Percentiles rank a stretch among this genome's conserved stretches.
Conservation (phyloP, 2,329 filamentous ascomycete species). For the Apiospora saccharicola region DNA sequence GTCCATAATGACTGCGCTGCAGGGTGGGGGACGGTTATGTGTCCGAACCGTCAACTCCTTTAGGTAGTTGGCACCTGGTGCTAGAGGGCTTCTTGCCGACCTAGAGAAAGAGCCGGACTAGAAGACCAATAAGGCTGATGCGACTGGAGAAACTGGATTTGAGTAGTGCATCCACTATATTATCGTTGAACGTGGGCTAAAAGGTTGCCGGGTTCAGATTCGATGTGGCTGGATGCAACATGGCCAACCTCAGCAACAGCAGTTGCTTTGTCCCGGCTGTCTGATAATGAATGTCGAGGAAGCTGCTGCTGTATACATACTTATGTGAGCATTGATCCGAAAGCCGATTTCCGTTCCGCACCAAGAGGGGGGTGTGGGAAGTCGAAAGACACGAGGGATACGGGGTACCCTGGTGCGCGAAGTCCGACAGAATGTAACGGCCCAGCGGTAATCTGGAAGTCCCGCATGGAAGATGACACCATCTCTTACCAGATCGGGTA, state of each 20-base stretch:
- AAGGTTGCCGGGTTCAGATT: background rate
- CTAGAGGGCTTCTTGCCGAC: background rate
- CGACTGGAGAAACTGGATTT: background rate
- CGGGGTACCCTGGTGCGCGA: slow-evolving; percentile 16
- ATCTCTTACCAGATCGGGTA: slow-evolving; percentile 13
- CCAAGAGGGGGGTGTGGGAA: background rate
- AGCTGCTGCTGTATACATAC: slow-evolving; percentile 7
- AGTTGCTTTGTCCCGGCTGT: background rate
- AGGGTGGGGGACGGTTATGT: background rate
- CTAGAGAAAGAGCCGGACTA: background rate
- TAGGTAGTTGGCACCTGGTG: background rate
- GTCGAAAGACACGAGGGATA: slow-evolving; percentile 2
- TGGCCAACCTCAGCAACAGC: background rate
- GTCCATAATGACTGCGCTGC: background rate
- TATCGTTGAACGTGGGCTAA: background rate
- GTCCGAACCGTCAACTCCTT: background rate
- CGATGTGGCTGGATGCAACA: background rate
- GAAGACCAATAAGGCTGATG: background rate
- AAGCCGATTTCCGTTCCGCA: background rate
- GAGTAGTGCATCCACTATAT: slow-evolving; percentile 13
- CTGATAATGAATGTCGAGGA: background rate
- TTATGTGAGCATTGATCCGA: background rate
- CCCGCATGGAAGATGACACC: slow-evolving; percentile 21
- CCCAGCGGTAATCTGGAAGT: slow-evolving; percentile 7
- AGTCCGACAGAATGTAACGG: slow-evolving; percentile 13